These are phyloP conservation scores for Akanthomyces dipterigenus DNA, from an alignment of 2,329 filamentous ascomycete species.

Conservation along the genomic window DNA sequence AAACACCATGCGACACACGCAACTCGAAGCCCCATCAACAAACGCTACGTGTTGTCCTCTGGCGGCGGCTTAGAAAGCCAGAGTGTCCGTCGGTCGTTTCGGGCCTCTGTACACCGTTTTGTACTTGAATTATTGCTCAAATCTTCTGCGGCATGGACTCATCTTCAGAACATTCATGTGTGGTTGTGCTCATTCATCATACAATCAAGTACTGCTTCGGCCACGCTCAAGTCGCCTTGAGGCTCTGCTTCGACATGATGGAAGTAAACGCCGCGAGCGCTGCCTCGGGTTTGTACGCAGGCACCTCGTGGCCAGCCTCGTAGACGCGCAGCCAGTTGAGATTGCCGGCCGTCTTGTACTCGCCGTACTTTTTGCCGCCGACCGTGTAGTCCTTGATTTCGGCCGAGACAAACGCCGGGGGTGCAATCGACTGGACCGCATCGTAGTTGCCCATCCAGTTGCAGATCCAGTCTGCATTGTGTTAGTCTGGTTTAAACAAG, in stretches of 20 bases:
- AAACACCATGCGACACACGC: too few species aligned
- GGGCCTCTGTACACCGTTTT: too few species aligned
- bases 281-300: slow-evolving; percentile 16
- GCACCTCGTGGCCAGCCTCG: slow-evolving; percentile 35
- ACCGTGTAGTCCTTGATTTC: slow-evolving; percentile 39
- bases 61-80: too few species aligned
- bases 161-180: too few species aligned
- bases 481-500: background rate
- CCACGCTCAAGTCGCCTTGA: background rate
- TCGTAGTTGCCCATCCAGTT: slow-evolving; percentile 49
- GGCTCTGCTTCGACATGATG: slow-evolving; percentile 8
- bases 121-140: too few species aligned
- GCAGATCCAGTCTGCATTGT: slow-evolving; percentile 43
- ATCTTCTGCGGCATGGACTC: too few species aligned
- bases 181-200: too few species aligned
- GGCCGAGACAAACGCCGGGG: slow-evolving; percentile 34
- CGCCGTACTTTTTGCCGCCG: slow-evolving; percentile 37
- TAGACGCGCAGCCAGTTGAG: slow-evolving; percentile 43
- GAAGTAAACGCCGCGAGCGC: slow-evolving; percentile 6
- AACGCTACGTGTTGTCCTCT: too few species aligned
- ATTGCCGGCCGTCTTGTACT: slow-evolving; percentile 44
- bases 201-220: too few species aligned
- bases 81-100: too few species aligned
- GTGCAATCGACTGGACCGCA: slow-evolving; percentile 40
- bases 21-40: too few species aligned